Base-by-base conservation (phyloP, 495 filamentous ascomycete genomes). In the Trichoderma gamsii region DNA sequence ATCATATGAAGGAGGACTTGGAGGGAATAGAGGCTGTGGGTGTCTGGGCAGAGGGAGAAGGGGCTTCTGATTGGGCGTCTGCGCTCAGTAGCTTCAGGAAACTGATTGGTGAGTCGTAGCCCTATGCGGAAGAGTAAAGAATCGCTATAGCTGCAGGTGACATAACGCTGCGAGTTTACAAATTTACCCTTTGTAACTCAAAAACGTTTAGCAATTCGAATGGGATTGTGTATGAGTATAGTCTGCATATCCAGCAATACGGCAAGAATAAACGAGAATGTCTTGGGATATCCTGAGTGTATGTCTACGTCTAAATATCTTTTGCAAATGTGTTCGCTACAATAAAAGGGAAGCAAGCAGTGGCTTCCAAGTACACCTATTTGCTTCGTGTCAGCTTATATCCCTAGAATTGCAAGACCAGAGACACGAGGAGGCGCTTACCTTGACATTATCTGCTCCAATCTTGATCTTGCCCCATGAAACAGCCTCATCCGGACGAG, bases 381-480 rank as follows among this genome's bases (percentile, higher is more conserved):
- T 52, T 52, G 13, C 2, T 64, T 18, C 64, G 32, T 64, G 35
- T 77, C 67, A 77, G 74, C 61, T 25, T 69, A 67, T 51, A 38
- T 15, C 1, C 63, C 1, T 29, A 4, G 4, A 29, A 29, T 29
- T 29, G 38, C n/a, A n/a, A 59, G 25, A 32, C 15, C 41, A 15
- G 7, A 32, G 35, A 71, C 21, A 21, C 0, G 12, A 7, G 21
- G n/a, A 64, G n/a, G n/a, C 41, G 52, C 79, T 66, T 72, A 91
- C 90, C 86, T 98, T 97, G 65, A 97, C 93, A 67, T 89, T 88
- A 68, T 92, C 86, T 0, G 85, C 96, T 51, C 89, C 91, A 25
- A 86, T 81, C 76, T 93, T 97, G 77, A 99, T 97, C 84, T 99
- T 98, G 5, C 95, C 95, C 95, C 96, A 99, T 71, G 92, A 96